Evolutionary conservation across 148 eudicot species (phyloP), one percentile per base, ranked within the genome.

Genomic region (Gaultheria prostrata): DNA sequence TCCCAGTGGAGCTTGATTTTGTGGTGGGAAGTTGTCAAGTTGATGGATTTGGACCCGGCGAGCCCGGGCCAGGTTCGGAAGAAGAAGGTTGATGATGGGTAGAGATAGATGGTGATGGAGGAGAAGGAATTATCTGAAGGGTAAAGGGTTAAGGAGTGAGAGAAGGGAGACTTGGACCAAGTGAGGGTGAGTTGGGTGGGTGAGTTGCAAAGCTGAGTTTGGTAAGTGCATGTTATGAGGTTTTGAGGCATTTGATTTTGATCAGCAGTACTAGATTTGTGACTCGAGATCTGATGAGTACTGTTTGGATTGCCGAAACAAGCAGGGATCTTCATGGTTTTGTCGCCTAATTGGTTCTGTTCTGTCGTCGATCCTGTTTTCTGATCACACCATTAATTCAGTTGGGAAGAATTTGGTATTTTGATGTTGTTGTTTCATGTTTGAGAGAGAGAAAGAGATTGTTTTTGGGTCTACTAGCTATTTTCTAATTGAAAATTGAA

Each of bases 221-320:
- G 91, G 70, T 92, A 92, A 11, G 85, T 88, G 87, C 92, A 92
- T 3, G 94, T 92, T 51, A 88, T 83, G 46, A 92, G 89, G 53
- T 82, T 88, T n/a, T 91, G 91, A 49, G 87, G 78, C 77, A 69
- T 3, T 80, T 81, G 86, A 15, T 82, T 0, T 0, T n/a, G n/a
- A n/a, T n/a, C n/a, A n/a, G 67, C 8, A 21, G 11, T 8, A 7
- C 26, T 21, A 26, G 15, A 9, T 0, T 12, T n/a, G 48, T 10
- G 26, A 39, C 9, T 74, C 13, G 84, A 56, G 83, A 7, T n/a
- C n/a, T n/a, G n/a, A n/a, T n/a, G 67, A 8, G 69, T 59, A n/a
- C n/a, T n/a, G 82, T n/a, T 83, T 7, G 93, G 90, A 80, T 87
- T 90, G 80, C 93, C 89, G 79, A 92, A 92, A 79, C 93, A 92